A percentile compares a stretch with the other conserved stretches of the same genome.
Evolutionary conservation across 345 rosid species (phyloP).

Genomic region (Salix viminalis): DNA sequence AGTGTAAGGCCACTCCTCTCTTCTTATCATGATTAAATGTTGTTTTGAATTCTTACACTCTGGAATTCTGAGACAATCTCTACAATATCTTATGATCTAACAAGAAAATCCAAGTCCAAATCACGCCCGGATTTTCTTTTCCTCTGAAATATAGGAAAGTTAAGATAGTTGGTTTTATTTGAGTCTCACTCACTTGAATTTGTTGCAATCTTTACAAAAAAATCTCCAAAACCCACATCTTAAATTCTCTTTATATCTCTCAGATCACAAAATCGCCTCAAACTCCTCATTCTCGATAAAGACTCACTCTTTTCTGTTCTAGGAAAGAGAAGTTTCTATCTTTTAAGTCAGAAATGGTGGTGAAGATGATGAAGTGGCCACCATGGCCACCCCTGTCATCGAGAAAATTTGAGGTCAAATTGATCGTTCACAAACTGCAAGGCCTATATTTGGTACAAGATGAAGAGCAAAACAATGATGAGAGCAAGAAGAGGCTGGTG

Average conservation of each 20-base stretch:
- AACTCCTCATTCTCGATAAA: background rate
- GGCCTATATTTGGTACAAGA: slow-evolving; percentile 27
- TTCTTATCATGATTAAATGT: background rate
- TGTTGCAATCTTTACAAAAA: background rate
- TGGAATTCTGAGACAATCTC: background rate
- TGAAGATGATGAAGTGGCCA: slow-evolving; percentile 54
- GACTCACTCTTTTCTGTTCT: background rate
- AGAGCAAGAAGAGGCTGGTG: slow-evolving; percentile 26
- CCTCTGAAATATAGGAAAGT: background rate
- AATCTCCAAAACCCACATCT: background rate
- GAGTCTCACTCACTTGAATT: background rate
- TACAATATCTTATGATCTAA: background rate
- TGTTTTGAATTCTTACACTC: background rate
- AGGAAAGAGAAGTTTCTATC: background rate
- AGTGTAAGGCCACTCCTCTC: background rate
- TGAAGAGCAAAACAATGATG: slow-evolving; percentile 17
- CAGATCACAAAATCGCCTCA: background rate
- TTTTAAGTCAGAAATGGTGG: slow-evolving; percentile 27
- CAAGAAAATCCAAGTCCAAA: background rate
- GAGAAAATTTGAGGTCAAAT: slow-evolving; percentile 40
- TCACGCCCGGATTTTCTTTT: background rate
- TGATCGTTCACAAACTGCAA: slow-evolving; percentile 32
- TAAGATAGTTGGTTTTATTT: background rate
- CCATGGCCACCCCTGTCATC: slow-evolving; percentile 48
- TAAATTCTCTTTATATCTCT: background rate